phyloP scores from a whole-genome alignment of 164 flowering plant species.

The Chloranthus sessilifolius region DNA sequence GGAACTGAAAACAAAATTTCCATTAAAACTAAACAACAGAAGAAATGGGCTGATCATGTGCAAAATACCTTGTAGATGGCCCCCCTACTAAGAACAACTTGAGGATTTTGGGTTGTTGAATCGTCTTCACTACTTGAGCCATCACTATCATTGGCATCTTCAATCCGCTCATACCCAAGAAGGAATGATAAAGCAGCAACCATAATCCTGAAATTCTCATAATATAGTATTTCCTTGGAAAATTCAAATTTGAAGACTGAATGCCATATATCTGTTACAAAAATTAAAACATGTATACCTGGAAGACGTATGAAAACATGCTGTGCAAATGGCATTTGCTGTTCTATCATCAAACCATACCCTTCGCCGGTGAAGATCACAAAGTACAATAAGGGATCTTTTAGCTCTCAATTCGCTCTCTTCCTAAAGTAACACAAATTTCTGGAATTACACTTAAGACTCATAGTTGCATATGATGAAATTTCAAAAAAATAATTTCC shows the following conservation, averaged over 20 bases:
- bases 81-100: constrained; percentile 50
- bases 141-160: constrained; percentile 66
- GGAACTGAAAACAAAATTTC: background rate
- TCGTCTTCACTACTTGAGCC: constrained; percentile 73
- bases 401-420: constrained; percentile 79
- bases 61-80: constrained; percentile 71
- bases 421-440: constrained; percentile 38
- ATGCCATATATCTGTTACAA: background rate
- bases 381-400: constrained; percentile 63
- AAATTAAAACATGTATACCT: constrained; percentile 30
- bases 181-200: constrained; percentile 72
- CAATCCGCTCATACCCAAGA: constrained; percentile 79
- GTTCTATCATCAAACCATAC: constrained; percentile 95
- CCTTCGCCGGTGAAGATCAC: constrained; percentile 83
- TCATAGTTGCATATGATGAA: no score
- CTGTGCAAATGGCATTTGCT: constrained; percentile 79
- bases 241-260: background rate
- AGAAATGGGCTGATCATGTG: no score
- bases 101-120: constrained; percentile 32
- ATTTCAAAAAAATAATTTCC: no score
- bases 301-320: constrained; percentile 77
- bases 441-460: no score
- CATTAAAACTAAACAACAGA: no score
- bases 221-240: background rate
- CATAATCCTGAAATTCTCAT: constrained; percentile 58